Base-by-base conservation (phyloP, 1,284 basidiomycete species). In the Pascua sp. region DNA sequence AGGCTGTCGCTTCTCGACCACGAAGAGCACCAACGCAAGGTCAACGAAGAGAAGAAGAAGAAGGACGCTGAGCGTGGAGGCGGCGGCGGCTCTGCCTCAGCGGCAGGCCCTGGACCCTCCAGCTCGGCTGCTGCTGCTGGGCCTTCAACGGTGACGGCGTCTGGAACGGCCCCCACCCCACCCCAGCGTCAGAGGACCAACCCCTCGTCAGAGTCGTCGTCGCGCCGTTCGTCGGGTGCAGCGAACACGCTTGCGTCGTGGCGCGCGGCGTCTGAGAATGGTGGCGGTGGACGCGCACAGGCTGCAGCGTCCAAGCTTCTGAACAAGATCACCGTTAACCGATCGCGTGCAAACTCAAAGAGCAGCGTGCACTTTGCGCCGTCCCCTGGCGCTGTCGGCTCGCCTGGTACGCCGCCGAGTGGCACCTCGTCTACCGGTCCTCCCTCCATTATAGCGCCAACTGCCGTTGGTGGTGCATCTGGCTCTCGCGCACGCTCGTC, bases 1-100 rank as follows among this genome's bases (percentile, higher is more conserved):
- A 86, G 95, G 44, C 80, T 97, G 56, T 96, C 92, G 46, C 80
- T 98, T 63, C 75, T 96, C 53, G 95, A 98, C 66, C 92, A 98
- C 62, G 83, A 84, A 62, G 80, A 82, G 61, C 76, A 80, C 72
- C 76, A 77, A 59, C 67, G 67, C 5, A 71, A 72, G 47, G 59
- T 66, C 9, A 66, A 63, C 15, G 67, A 70, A n/a, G 68, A 68
- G 17, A 37, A 36, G 11, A 44, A 18, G 37, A 36, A 47, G 38
- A 10, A 40, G 15, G 24, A 38, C 2, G 15, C 24, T 32, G 48
- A n/a, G 13, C 47, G 47, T 17, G 36, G n/a, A 24, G 16, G n/a
- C n/a, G 45, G 38, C 13, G 37, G 17, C 24, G 24, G 24, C 24
- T 16, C 53, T 3, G 15, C 17, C 13, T 36, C 11, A 1, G 40